Percentiles rank a stretch among this genome's conserved stretches.
Conservation (phyloP, 2,329 filamentous ascomycete genomes). For the Talaromyces amestolkiae region DNA sequence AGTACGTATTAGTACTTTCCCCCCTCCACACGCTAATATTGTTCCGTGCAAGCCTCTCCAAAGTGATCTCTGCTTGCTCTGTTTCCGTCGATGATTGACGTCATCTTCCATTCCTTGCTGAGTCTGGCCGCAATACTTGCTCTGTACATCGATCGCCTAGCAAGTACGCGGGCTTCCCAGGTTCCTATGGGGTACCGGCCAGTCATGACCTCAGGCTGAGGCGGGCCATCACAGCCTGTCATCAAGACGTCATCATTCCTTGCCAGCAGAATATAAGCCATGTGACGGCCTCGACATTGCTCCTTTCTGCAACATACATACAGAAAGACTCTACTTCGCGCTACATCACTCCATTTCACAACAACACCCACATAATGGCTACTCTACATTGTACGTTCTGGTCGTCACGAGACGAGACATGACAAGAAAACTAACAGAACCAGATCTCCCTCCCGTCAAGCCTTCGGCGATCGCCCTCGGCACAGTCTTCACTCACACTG, state of each 20-base stretch:
- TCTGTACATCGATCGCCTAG: background rate
- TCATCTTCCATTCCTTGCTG: background rate
- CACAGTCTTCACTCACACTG: conserved; percentile 90
- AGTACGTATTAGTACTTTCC: background rate
- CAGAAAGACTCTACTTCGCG: background rate
- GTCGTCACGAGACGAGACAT: background rate
- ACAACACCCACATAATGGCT: conserved; percentile 8
- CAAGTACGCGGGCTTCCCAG: background rate
- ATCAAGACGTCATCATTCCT: conserved; percentile 18
- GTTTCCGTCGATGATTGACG: conserved; percentile 14
- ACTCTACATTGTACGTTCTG: conserved; percentile 20
- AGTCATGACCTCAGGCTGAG: conserved; percentile 15
- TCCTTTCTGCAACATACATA: background rate
- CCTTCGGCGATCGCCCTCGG: conserved; percentile 96
- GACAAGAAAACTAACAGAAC: conserved; percentile 2
- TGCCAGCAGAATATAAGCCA: conserved; percentile 13
- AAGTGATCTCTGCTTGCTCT: background rate
- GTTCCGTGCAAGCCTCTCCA: background rate
- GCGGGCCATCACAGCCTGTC: conserved; percentile 3
- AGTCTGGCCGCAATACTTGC: background rate
- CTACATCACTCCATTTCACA: background rate
- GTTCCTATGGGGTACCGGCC: background rate
- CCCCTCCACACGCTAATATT: background rate
- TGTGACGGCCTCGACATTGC: background rate
- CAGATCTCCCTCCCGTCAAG: conserved; percentile 83